These are phyloP conservation scores for Pleurotus salmoneostramineus DNA, from an alignment of 768 basidiomycete genomes.

Conservation along the genomic window DNA sequence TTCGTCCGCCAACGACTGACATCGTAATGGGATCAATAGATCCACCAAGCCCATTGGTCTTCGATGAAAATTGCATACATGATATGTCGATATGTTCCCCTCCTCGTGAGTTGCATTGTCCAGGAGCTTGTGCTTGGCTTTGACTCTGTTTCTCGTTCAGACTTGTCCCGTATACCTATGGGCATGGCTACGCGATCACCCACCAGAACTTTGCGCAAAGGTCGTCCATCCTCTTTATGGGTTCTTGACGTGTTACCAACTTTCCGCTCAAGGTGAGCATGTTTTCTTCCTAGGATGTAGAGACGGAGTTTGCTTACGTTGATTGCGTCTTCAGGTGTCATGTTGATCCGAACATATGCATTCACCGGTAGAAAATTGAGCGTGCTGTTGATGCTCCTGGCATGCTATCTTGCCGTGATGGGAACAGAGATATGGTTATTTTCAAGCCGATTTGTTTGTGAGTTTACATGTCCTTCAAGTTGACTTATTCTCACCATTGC, in stretches of 20 bases:
- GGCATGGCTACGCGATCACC: slow-evolving; percentile 19
- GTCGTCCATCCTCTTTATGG: slow-evolving; percentile 17
- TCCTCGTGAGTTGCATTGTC: slow-evolving; percentile 9
- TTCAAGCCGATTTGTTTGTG: slow-evolving; percentile 14
- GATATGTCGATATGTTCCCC: slow-evolving; percentile 22
- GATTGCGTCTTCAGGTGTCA: slow-evolving; percentile 14
- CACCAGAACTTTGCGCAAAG: slow-evolving; percentile 12
- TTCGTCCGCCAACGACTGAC: neutral
- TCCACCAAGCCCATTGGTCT: slow-evolving; percentile 17
- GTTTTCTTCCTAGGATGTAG: neutral
- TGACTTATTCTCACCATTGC: too few species aligned
- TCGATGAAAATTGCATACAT: slow-evolving; percentile 19
- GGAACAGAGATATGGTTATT: slow-evolving; percentile 19
- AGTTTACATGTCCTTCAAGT: neutral
- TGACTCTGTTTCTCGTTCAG: neutral
- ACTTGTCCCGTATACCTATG: slow-evolving; percentile 18
- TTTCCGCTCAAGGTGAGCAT: slow-evolving; percentile 15
- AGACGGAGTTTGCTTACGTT: neutral
- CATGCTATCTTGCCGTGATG: slow-evolving; percentile 14
- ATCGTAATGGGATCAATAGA: slow-evolving; percentile 10
- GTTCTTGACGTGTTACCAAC: slow-evolving; percentile 18
- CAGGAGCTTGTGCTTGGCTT: neutral
- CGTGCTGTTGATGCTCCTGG: slow-evolving; percentile 10
- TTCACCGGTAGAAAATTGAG: slow-evolving; percentile 18
- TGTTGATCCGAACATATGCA: slow-evolving; percentile 20